Base-by-base conservation (phyloP, 2,329 filamentous ascomycete species). In the Diaporthe sp. region DNA sequence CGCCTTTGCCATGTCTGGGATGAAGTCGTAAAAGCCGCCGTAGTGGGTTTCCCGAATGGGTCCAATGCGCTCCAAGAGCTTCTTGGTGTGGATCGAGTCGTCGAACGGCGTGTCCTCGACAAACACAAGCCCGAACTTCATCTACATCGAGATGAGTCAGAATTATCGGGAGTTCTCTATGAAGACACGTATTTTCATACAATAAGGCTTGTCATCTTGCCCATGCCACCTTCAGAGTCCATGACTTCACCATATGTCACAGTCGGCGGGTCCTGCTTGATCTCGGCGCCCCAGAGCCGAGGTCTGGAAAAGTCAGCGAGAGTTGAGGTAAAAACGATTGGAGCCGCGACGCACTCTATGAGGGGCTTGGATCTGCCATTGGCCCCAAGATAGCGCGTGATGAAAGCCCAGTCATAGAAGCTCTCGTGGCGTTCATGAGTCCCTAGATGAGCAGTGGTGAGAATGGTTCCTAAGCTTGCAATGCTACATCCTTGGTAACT, bases 1-100 rank as follows among this genome's bases (percentile, higher is more conserved):
- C 78, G 96, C 96, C 81, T 93, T 93, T 39, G 95, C 93, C 34
- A 98, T 90, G 83, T 98, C 94, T 7, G 96, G 94, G 0, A 94
- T 94, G 83, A 98, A 98, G 84, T 98, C 96, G 80, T 90, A 91
- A 81, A 90, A 89, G 76, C 85, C 91, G 86, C 95, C 96, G 83
- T 98, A 99, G 82, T 98, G 97, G 0, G 97, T 99, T 77, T 93
- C 89, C 25, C 96, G 91, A 80, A 98, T 96, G 78, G 96, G 96
- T 0, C 95, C 91, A 78, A 99, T 97, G 73, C 92, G 91, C 81
- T 94, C 90, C 3, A 98, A 87, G 1, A 98, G 87, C n/a, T 86
- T 82, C 83, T 96, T 85, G 0, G 96, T 98, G 8, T 92, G 89
- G 78, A 92, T 88, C 0, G 95, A 94, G 7, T 89, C 89, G 1